Evolutionary conservation across 2,329 filamentous ascomycete species (phyloP), one percentile per base, ranked within the genome.

Genomic region (Mycosphaerella arachidis): DNA sequence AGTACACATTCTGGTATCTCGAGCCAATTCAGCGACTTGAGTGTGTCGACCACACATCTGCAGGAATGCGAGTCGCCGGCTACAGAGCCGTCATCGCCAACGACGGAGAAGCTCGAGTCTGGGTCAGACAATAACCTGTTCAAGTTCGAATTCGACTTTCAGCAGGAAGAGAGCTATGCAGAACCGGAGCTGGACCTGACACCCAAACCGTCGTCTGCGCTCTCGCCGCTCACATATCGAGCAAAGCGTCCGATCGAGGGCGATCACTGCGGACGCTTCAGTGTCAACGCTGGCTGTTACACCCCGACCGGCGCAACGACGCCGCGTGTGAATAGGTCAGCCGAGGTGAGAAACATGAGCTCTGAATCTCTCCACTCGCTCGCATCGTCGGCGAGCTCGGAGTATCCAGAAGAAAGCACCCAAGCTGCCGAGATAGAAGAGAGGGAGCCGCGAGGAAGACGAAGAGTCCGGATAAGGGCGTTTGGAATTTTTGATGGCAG

Each of bases 391-490:
- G 43, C 55, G 1, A 66, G 61, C 33, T 66, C 61, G 48, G 35
- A 55, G 4, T 66, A 63, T 56, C 59, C 61, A n/a, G 61, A 66
- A 30, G 35, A 18, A n/a, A 62, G 55, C 51, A 29, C 27, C 24
- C 63, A 66, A 35, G 63, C 63, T n/a, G 63, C 58, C 20, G 62
- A 66, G 18, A 64, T 64, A 37, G 58, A 57, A 20, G 63, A 66
- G 48, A 40, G 58, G 35, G 58, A 63, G 30, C 35, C 55, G 7
- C 56, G 63, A 31, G 63, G 63, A 29, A 52, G 63, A 52, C 13
- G 56, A 16, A 57, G 63, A 24, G 24, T 54, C 24, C 35, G 48
- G 35, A 31, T 58, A 13, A 50, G 48, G 40, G 37, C 20, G 12
- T 60, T 60, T 60, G 58, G 58, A 18, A 24, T 53, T 30, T 48